Conservation (phyloP, 192 early-diverging fungal species). For the Backusella psychrophila region DNA sequence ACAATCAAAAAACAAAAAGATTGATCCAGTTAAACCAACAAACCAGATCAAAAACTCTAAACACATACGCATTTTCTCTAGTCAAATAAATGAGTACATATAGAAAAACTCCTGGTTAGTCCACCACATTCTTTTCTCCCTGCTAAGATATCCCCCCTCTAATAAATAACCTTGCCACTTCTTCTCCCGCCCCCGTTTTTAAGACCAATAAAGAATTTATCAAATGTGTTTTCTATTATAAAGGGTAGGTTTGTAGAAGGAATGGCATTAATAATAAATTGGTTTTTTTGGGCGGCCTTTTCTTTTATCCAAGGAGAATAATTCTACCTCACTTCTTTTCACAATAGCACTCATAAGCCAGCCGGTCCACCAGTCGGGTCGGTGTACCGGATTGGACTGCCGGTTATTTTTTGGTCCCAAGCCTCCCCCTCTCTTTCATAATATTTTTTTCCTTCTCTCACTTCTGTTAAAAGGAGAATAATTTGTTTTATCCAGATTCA, state of each 20-base stretch:
- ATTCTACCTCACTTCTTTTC: background rate
- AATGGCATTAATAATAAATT: background rate
- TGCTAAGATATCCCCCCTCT: background rate
- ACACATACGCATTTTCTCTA: background rate
- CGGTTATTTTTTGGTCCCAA: background rate
- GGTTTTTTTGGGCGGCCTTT: background rate
- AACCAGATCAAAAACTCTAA: background rate
- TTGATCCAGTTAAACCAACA: background rate
- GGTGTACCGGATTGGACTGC: slow-evolving; percentile 8
- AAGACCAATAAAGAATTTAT: background rate
- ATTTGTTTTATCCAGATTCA: background rate
- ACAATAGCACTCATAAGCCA: background rate
- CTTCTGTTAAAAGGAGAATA: slow-evolving; percentile 7
- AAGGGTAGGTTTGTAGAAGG: background rate
- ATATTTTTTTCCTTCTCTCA: background rate
- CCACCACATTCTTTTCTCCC: slow-evolving; percentile 1
- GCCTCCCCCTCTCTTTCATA: background rate
- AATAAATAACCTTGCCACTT: background rate
- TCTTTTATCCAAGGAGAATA: slow-evolving; percentile 9
- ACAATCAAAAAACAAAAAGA: background rate
- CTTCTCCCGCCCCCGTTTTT: background rate
- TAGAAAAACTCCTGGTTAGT: background rate
- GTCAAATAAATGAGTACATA: background rate
- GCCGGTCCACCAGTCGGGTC: background rate
- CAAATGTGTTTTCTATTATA: slow-evolving; percentile 2